phyloP scores from a whole-genome alignment of 805 yeast species.

The Nakazawaea sp. region DNA sequence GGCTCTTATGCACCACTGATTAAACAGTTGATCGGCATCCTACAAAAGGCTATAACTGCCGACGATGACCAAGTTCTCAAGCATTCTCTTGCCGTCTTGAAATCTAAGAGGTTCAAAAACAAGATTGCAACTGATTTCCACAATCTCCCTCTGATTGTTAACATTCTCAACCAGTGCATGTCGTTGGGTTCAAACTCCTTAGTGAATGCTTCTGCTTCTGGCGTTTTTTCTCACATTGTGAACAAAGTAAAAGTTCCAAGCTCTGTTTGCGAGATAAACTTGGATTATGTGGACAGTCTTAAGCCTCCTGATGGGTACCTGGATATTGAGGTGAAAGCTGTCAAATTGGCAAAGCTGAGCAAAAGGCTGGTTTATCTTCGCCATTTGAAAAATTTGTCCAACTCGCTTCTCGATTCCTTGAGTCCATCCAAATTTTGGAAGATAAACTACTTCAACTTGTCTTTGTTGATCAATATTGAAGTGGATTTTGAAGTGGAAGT shows the following conservation, averaged over 20 bases:
- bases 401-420: neutral
- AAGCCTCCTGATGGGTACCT: conserved; percentile 57
- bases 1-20: conserved; percentile 57
- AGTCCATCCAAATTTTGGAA: conserved; percentile 26
- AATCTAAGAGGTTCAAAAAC: conserved; percentile 48
- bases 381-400: conserved; percentile 24
- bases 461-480: conserved; percentile 43
- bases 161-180: conserved; percentile 47
- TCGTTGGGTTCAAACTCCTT: conserved; percentile 43
- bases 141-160: conserved; percentile 40
- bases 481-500: conserved; percentile 42
- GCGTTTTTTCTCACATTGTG: conserved; percentile 36
- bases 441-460: conserved; percentile 23
- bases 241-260: conserved; percentile 39
- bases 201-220: conserved; percentile 48
- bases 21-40: conserved; percentile 37
- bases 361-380: conserved; percentile 40
- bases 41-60: conserved; percentile 40
- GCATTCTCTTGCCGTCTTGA: conserved; percentile 56
- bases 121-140: conserved; percentile 52
- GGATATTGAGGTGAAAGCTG: conserved; percentile 51
- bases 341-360: conserved; percentile 53
- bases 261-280: conserved; percentile 45
- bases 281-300: conserved; percentile 33
- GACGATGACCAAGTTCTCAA: conserved; percentile 51